Evolutionary conservation across 257 asterid species (phyloP), one percentile per base, ranked within the genome.

Genomic region (Cruciata laevipes): DNA sequence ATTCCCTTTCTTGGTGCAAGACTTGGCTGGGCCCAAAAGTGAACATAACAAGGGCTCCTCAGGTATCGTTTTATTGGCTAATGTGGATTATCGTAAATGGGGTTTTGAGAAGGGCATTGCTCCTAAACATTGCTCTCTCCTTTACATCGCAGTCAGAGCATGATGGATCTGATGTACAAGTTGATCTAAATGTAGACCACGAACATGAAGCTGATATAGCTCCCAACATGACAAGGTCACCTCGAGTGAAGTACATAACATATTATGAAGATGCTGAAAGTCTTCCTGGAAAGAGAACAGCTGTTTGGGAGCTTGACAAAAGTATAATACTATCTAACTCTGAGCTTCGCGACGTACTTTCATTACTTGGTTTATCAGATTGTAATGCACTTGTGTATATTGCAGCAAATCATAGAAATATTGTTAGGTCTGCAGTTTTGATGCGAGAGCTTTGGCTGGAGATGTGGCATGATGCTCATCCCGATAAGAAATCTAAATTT

Each of bases 1-100:
- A 94, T 85, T 92, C 98, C 66, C 98, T 92, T 82, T 92, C 98
- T 73, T 92, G 97, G 97, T 92, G 98, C 96, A 92, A 92, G 90
- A 89, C 69, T 82, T 92, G 97, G 98, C 82, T 92, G 72, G 98
- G 98, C 76, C 77, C 91, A 53, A 81, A 84, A 81, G 96, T 92
- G 64, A 92, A 92, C 71, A 84, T 92, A 74, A 92, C 98, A 75
- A 92, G 98, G 90, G 83, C 98, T 68, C 98, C 98, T 56, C 98
- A 92, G 98, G 98, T 89, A 72, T 58, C 60, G 67, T 14, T 59
- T 31, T 8, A 25, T 25, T 53, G 37, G 35, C 3, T 55, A 37
- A 53, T 25, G 10, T 21, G 14, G 5, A 53, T 30, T 23, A 35
- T 25, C 14, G 17, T 24, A 44, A 33, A 33, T 33, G 38, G 38